phyloP scores from a whole-genome alignment of 2,329 filamentous ascomycete genomes.

The Arthrobotrys musiformis region DNA sequence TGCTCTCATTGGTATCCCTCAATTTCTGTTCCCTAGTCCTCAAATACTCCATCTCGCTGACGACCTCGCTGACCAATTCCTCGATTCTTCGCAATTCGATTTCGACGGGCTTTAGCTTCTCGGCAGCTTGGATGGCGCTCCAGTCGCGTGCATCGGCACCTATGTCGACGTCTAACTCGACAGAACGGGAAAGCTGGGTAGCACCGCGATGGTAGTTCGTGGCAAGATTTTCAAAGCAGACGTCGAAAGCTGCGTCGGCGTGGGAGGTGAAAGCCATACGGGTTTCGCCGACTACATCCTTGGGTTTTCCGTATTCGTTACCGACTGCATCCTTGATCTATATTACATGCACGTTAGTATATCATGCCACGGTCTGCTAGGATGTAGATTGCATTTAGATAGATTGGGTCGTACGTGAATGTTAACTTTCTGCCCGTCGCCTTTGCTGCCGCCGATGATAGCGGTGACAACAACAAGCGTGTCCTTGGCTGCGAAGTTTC shows the following conservation, averaged over 20 bases:
- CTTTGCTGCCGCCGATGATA: slow-evolving; percentile 82
- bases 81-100: slow-evolving; percentile 92
- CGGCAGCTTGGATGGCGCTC: slow-evolving; percentile 92
- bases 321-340: slow-evolving; percentile 95
- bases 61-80: slow-evolving; percentile 88
- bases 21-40: slow-evolving; percentile 90
- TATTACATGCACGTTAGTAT: slow-evolving; percentile 15
- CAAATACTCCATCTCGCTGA: slow-evolving; percentile 96
- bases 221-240: slow-evolving; percentile 91
- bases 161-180: slow-evolving; percentile 94
- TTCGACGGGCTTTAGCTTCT: slow-evolving; percentile 98
- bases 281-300: slow-evolving; percentile 90
- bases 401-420: slow-evolving; percentile 75
- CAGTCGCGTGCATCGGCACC: slow-evolving; percentile 98
- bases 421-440: slow-evolving; percentile 92
- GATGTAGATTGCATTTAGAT: no score
- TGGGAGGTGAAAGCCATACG: slow-evolving; percentile 94
- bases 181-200: slow-evolving; percentile 56
- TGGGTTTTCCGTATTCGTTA: slow-evolving; percentile 93
- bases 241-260: slow-evolving; percentile 90
- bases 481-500: slow-evolving; percentile 93
- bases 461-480: slow-evolving; percentile 96
- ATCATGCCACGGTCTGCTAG: no score
- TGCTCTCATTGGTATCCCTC: slow-evolving; percentile 98
- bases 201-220: slow-evolving; percentile 54